Percentiles rank a stretch among this genome's conserved stretches.
These are phyloP conservation scores for Trematosphaeria pertusa DNA, from an alignment of 2,329 filamentous ascomycete species.

Conservation along the genomic window DNA sequence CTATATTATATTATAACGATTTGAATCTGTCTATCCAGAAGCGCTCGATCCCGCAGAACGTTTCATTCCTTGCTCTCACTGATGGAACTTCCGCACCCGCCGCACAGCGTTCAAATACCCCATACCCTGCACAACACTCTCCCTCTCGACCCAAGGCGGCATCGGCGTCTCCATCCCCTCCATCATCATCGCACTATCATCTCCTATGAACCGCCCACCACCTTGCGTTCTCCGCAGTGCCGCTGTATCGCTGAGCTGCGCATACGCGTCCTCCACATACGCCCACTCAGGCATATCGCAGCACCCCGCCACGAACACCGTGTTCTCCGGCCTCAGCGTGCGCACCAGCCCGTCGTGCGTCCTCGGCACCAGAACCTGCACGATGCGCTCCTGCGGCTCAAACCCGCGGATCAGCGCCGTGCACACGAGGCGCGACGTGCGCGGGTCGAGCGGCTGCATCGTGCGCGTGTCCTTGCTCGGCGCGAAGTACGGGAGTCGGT, in stretches of 20 bases:
- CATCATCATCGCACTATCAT: conserved; percentile 14
- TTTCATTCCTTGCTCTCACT: too few species aligned
- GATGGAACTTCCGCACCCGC: conserved; percentile 38
- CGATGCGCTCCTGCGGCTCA: conserved; percentile 58
- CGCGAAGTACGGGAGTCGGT: conserved; percentile 68
- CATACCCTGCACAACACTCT: conserved; percentile 30
- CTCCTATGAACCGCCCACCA: conserved; percentile 10
- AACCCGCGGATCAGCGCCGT: conserved; percentile 75
- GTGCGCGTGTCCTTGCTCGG: conserved; percentile 55
- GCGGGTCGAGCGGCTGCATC: conserved; percentile 62
- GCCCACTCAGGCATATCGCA: conserved; percentile 44
- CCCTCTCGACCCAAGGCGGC: conserved; percentile 32
- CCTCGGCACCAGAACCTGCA: conserved; percentile 73
- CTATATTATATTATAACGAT: too few species aligned
- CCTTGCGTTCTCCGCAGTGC: conserved; percentile 4
- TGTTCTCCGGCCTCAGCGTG: conserved; percentile 31
- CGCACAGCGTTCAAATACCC: conserved; percentile 38
- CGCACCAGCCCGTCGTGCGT: conserved; percentile 33
- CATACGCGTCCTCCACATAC: conserved; percentile 40
- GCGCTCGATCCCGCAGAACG: too few species aligned
- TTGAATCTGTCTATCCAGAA: too few species aligned
- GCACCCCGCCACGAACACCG: conserved; percentile 41
- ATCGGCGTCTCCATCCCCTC: conserved; percentile 6
- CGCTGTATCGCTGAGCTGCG: background rate
- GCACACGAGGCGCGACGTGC: conserved; percentile 65